Base-by-base conservation (phyloP, 768 basidiomycete species). In the Lactifluus volemus region DNA sequence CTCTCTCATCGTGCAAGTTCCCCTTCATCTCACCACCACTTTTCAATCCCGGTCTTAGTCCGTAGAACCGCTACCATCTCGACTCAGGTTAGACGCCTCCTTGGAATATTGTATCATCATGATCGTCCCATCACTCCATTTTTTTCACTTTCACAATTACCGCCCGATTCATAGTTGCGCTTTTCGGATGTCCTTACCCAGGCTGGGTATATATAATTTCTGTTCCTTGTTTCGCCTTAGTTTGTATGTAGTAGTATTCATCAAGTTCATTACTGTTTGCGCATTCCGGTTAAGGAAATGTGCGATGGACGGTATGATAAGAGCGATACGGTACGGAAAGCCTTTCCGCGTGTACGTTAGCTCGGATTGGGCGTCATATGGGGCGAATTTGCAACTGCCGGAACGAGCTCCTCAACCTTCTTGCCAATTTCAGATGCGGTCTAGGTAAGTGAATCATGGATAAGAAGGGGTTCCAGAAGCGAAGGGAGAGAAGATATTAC, bases 401-500 rank as follows among this genome's bases (percentile, higher is more conserved):
- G 60, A 14, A 66, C 12, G 30, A 66, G 60, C 44, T 66, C 65
- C 17, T 66, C 65, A 30, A 66, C 63, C 56, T 65, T 65, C 39
- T 66, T 66, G 44, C 64, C 53, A 12, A 65, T 59, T 45, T 66
- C 65, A 11, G 54, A 55, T 38, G 63, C 57, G 19, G 47, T 61
- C 68, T 62, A 58, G 60, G 32, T 48, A 62, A 54, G 21, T 59
- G 17, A 25, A 54, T 55, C 53, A 50, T 25, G 56, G 29, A 19
- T 21, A 41, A 51, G 41, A 17, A 30, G 10, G 14, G 38, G 15
- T 21, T 34, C 45, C 30, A 9, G 30, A 36, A 19, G 15, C 8
- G 17, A 45, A 21, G 32, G 14, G 32, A 19, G 19, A 30, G 21
- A 4, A 39, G 48, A 38, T 64, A 67, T 36, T 55, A 85, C 89